phyloP scores from a whole-genome alignment of 2,329 filamentous ascomycete species.

The Bipolaris victoriae region DNA sequence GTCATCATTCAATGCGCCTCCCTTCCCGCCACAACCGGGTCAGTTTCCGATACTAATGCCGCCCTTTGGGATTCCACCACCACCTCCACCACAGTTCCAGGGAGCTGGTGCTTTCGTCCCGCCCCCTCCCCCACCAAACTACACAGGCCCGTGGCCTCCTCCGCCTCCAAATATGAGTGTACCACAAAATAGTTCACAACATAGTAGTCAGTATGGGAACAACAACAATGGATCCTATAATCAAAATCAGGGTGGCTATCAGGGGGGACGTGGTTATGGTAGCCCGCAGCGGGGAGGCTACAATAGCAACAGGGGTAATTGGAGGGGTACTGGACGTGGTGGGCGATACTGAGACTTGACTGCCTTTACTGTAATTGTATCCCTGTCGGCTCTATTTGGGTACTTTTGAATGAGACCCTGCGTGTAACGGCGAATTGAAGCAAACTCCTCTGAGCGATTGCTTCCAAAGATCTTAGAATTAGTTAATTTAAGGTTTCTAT shows the following conservation, averaged over 20 bases:
- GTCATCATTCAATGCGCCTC: conserved; percentile 25
- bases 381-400: not conserved
- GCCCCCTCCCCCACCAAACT: conserved; percentile 36
- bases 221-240: conserved; percentile 3
- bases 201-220: conserved; percentile 12
- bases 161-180: conserved; percentile 26
- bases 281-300: conserved; percentile 20
- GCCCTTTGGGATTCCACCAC: conserved; percentile 25
- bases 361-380: not conserved
- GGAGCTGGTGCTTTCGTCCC: conserved; percentile 24
- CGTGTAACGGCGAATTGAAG: not conserved
- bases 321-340: conserved; percentile 23
- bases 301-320: conserved; percentile 24
- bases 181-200: conserved; percentile 19
- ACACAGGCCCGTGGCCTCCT: conserved; percentile 30
- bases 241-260: conserved; percentile 12
- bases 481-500: not conserved
- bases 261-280: conserved; percentile 25
- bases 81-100: conserved; percentile 29
- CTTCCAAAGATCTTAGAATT: too few relatives aligned
- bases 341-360: conserved; percentile 18
- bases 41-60: conserved; percentile 29
- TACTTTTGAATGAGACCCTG: not conserved
- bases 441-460: not conserved
- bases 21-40: conserved; percentile 27